phyloP scores from a whole-genome alignment of 306 rosid genomes.

The Rosa multiflora region DNA sequence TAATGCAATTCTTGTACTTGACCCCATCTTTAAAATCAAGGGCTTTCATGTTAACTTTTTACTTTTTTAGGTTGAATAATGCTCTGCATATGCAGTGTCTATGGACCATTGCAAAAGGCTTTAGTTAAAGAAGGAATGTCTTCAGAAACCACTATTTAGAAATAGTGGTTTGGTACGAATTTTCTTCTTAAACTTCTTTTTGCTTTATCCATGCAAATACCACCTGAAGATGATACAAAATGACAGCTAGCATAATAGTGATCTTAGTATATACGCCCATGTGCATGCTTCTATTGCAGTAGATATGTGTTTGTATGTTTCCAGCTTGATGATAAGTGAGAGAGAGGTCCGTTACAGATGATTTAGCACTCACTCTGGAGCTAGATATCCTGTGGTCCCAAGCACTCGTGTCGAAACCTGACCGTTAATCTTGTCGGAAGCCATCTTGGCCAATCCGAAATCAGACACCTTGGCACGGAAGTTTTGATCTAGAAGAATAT shows the following conservation, averaged over 20 bases:
- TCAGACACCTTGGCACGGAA: conserved; percentile 87
- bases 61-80: background rate
- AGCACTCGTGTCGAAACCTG: conserved; percentile 80
- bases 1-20: background rate
- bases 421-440: conserved; percentile 78
- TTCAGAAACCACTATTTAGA: background rate
- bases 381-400: conserved; percentile 96
- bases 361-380: conserved; percentile 88
- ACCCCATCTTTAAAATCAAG: background rate
- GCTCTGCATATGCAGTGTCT: background rate
- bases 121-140: background rate
- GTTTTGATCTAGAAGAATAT: conserved; percentile 67
- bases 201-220: conserved; percentile 9
- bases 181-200: background rate
- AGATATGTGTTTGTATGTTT: conserved; percentile 29
- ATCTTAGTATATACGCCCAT: conserved; percentile 34
- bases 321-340: conserved; percentile 20
- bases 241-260: conserved; percentile 50
- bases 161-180: background rate
- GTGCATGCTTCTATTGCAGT: conserved; percentile 39
- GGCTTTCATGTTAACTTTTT: background rate
- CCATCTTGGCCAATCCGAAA: conserved; percentile 88
- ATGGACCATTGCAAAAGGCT: background rate
- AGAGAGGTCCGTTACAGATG: conserved; percentile 24
- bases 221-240: conserved; percentile 12